Evolutionary conservation across 345 rosid species (phyloP).

Genomic region (Salix viminalis): DNA sequence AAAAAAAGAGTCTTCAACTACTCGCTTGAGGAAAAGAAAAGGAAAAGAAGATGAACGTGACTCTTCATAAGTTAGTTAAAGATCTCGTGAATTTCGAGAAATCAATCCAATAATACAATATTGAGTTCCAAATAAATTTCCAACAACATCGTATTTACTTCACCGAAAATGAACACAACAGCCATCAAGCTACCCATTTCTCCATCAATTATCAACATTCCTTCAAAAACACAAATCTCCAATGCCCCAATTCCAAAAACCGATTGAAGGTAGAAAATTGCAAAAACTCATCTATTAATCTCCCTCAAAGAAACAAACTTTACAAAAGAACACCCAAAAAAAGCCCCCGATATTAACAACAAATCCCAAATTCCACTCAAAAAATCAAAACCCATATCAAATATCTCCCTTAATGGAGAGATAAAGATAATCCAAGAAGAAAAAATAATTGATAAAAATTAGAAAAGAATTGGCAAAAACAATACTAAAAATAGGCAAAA

Average conservation of each 20-base stretch:
- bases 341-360: background rate
- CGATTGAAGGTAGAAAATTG: background rate
- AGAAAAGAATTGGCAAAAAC: background rate
- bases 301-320: background rate
- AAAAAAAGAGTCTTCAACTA: background rate
- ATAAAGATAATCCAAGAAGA: background rate
- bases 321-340: background rate
- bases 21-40: background rate
- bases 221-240: background rate
- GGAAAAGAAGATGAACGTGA: slow-evolving; percentile 8
- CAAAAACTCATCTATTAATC: background rate
- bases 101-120: slow-evolving; percentile 10
- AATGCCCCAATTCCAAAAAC: background rate
- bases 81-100: slow-evolving; percentile 18
- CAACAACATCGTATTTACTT: slow-evolving; percentile 3
- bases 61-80: slow-evolving; percentile 1
- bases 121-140: slow-evolving; percentile 8
- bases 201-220: background rate
- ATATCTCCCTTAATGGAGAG: background rate
- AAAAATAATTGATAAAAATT: background rate
- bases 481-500: background rate
- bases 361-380: background rate
- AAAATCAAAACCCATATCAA: slow-evolving; percentile 19
- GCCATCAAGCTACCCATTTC: background rate
- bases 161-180: background rate